Conservation (phyloP, 352 stramenopile species). For the Globisporangium nodosum region DNA sequence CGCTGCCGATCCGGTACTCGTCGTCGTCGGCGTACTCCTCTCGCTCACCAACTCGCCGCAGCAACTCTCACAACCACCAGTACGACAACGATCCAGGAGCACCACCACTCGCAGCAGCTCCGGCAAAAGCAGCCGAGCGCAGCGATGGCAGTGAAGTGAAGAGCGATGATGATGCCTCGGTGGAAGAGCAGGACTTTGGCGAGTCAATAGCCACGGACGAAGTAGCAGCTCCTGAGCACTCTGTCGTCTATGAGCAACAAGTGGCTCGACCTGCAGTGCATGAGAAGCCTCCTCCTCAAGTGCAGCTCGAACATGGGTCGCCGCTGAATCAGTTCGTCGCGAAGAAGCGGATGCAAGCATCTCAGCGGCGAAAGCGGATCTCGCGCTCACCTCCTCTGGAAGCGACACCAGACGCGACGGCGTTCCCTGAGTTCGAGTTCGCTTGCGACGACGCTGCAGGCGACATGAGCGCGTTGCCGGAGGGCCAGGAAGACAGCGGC, state of each 20-base stretch:
- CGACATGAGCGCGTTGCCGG: not conserved
- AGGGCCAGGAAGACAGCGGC: not conserved
- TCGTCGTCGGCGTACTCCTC: not conserved
- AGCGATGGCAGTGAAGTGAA: not conserved
- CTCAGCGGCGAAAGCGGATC: not conserved
- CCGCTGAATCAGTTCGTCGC: slow-evolving; percentile 25
- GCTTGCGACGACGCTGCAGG: not conserved
- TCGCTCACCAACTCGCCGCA: not conserved
- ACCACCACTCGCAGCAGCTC: not conserved
- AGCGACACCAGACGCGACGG: not conserved
- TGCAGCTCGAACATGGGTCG: not conserved
- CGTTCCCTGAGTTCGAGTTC: slow-evolving; percentile 1
- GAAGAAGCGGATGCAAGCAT: slow-evolving; percentile 15
- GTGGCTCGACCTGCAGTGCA: not conserved
- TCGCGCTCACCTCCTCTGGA: not conserved
- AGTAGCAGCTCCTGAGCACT: slow-evolving; percentile 15
- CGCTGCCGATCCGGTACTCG: not conserved
- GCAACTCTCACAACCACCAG: not conserved
- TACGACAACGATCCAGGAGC: not conserved
- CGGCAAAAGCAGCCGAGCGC: not conserved
- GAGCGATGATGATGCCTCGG: not conserved
- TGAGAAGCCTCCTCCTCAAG: not conserved
- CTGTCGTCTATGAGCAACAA: slow-evolving; percentile 5
- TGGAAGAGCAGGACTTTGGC: slow-evolving; percentile 16
- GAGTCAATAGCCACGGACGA: slow-evolving; percentile 24